Evolutionary conservation across 2,329 filamentous ascomycete genomes (phyloP), one percentile per base, ranked within the genome.

Genomic region (Cadophora luteo-olivacea): DNA sequence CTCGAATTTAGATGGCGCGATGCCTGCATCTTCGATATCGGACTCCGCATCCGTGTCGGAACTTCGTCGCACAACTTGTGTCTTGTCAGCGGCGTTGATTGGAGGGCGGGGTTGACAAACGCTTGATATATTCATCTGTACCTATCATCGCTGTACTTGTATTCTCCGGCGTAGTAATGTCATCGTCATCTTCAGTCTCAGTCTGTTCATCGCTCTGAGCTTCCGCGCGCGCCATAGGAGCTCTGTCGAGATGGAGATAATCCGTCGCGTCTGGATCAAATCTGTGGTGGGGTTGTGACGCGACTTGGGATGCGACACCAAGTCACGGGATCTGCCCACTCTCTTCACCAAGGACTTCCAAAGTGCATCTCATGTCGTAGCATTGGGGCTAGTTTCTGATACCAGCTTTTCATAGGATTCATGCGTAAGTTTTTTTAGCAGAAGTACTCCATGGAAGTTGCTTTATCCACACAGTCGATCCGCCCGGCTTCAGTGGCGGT

Each of bases 121-220:
- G 71, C 51, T 75, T 64, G 36, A 76, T 77, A 63, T 77, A 77
- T 54, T 72, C 68, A 64, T 77, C 72, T 6, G 74, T 66, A 14
- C 36, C 62, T 1, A 72, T 64, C 6, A 66, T 33, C 32, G 55
- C 55, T 54, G 38, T 64, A 0, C 61, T 22, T 29, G 1, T 29
- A n/a, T 29, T 32, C 11, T 38, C 60, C n/a, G 48, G 45, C 32
- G 22, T 52, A 19, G 49, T 38, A 19, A 38, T 9, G 12, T 52
- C 48, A 25, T 54, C 32, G 25, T 45, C 61, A 38, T 64, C 61
- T 45, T 64, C 61, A 24, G 60, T 62, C 14, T 64, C 61, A 24
- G 60, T 62, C 14, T 62, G 25, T 14, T 19, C 25, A 33, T 49
- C 29, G 19, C 6, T 33, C 4, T 64, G 32, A n/a, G 55, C 19